These are phyloP conservation scores for Paracamarosporium sp. DNA, from an alignment of 2,329 filamentous ascomycete species.

Conservation along the genomic window DNA sequence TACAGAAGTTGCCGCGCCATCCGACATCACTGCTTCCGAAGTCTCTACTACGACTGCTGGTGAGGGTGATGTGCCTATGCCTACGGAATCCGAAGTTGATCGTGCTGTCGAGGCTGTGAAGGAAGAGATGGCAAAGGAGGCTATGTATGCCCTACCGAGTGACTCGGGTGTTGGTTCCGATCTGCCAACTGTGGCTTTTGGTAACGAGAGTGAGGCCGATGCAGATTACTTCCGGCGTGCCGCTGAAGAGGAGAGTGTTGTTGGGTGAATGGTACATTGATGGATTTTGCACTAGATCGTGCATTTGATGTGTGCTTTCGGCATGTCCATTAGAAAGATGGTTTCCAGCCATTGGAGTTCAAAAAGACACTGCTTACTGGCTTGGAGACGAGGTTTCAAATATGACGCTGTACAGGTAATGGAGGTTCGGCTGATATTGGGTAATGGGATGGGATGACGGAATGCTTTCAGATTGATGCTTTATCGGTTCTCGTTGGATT, in stretches of 20 bases:
- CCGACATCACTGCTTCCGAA: constrained; percentile 25
- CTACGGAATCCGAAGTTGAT: constrained; percentile 41
- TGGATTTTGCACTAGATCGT: background rate
- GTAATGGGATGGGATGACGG: background rate
- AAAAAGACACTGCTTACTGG: background rate
- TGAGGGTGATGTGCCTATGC: constrained; percentile 27
- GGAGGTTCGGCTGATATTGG: background rate
- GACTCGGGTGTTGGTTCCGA: constrained; percentile 49
- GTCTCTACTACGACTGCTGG: constrained; percentile 28
- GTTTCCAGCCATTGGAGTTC: background rate
- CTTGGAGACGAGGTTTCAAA: too few relatives aligned
- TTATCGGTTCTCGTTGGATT: background rate
- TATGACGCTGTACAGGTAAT: too few relatives aligned
- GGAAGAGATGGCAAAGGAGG: constrained; percentile 34
- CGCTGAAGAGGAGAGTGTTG: constrained; percentile 46
- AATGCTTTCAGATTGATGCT: background rate
- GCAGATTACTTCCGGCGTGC: constrained; percentile 46
- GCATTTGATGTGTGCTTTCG: background rate
- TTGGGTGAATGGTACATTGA: constrained; percentile 27
- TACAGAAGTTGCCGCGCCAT: constrained; percentile 18
- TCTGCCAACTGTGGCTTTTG: constrained; percentile 39
- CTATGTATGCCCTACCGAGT: constrained; percentile 28
- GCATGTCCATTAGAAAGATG: background rate
- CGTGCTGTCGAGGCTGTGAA: constrained; percentile 38
- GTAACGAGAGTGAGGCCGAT: constrained; percentile 27